Evolutionary conservation across 83 land plant species (phyloP), one percentile per base, ranked within the genome.

Genomic region (Diphasiastrum complanatum): DNA sequence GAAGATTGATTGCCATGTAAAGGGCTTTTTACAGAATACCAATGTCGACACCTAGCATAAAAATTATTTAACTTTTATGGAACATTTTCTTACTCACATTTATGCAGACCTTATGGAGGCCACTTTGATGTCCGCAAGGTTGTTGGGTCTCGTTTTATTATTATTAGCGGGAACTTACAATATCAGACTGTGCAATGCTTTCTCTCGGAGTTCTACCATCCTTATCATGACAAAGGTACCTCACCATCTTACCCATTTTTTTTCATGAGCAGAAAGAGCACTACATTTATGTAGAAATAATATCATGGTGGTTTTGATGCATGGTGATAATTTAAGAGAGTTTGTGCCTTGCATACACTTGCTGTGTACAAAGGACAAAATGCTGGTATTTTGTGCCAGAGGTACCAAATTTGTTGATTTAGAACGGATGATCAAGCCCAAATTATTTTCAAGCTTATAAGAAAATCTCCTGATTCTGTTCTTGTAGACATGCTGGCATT

Each of bases 151-250:
- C 67, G 79, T 30, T 78, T 74, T 60, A 60, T 78, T 11, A 74
- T 78, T 32, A 30, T 78, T 41, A 78, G 81, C 52, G 81, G 81
- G 23, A 74, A 78, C 48, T 43, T 78, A 47, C 63, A 78, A 26
- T 78, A 36, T 50, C 26, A 65, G 23, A 69, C 73, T 43, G 71
- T 78, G 37, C 73, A 78, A 52, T 72, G 74, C 69, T 74, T 78
- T 45, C 64, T 78, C 35, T 74, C 78, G 22, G 80, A 70, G 40
- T 78, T 78, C 56, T 78, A 78, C 40, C 80, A 78, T 74, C 78
- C 80, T 33, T 60, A 53, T 61, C 80, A 78, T 69, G 73, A 61
- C 28, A 68, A 74, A 73, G 80, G 80, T 78, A 22, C 11, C 14
- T 6, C 41, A 38, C 14, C 6, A 6, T 38, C 8, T 48, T 48